Evolutionary conservation across 331 rosid genomes (phyloP).

Genomic region (Quercus phellos): DNA sequence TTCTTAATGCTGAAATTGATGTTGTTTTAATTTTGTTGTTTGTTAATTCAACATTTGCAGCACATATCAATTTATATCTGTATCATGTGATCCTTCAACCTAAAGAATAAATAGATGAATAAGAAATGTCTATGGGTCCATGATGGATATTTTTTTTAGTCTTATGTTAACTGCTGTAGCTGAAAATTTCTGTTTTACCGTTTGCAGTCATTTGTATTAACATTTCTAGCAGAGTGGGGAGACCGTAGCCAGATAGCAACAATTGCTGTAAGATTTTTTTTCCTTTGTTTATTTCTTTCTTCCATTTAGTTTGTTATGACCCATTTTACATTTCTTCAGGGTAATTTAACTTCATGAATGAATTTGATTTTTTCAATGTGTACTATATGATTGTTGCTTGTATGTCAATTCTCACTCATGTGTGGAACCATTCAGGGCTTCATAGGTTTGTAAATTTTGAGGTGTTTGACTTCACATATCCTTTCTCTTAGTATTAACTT

Average conservation of each 20-base stretch:
- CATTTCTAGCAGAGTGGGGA: conserved; percentile 99
- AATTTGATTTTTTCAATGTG: background rate
- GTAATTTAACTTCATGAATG: background rate
- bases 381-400: background rate
- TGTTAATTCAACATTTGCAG: background rate
- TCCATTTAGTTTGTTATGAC: background rate
- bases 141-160: background rate
- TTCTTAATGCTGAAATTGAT: background rate
- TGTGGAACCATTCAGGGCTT: background rate
- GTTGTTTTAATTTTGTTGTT: background rate
- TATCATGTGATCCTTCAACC: background rate
- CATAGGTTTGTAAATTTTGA: background rate
- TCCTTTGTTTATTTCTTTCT: background rate
- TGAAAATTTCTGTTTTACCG: background rate
- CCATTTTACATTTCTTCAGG: background rate
- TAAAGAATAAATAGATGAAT: background rate
- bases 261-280: conserved; percentile 67
- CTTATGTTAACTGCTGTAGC: background rate
- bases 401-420: background rate
- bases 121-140: background rate
- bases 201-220: conserved; percentile 78
- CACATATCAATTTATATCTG: background rate
- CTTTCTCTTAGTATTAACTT: background rate
- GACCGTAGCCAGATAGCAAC: conserved; percentile 99
- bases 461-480: background rate